Conservation (phyloP, 768 basidiomycete species). For the Boletus rubescentipes region DNA sequence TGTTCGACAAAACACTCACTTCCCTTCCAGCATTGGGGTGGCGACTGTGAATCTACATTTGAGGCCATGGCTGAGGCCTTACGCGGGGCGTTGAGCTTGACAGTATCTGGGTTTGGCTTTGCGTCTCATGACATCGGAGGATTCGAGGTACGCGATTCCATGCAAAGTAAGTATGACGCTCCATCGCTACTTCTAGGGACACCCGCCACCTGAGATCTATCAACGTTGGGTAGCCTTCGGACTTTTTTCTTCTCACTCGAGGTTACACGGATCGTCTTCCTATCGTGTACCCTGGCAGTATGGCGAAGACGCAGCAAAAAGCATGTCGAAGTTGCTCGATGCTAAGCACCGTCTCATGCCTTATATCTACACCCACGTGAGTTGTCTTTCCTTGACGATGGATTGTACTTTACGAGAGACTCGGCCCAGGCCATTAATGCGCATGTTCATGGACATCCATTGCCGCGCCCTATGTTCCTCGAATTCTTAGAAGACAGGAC, state of each 20-base stretch:
- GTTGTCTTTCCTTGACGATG: conserved; percentile 11
- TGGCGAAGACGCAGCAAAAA: conserved; percentile 65
- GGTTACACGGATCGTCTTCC: conserved; percentile 69
- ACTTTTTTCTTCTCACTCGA: conserved; percentile 72
- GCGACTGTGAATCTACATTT: conserved; percentile 75
- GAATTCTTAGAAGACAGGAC: conserved; percentile 61
- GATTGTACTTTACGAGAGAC: not conserved
- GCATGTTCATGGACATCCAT: conserved; percentile 50
- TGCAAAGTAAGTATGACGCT: not conserved
- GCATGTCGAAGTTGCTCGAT: conserved; percentile 60
- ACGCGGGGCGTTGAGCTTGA: conserved; percentile 64
- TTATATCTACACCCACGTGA: conserved; percentile 59
- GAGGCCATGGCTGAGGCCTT: conserved; percentile 78
- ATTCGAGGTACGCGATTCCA: conserved; percentile 50
- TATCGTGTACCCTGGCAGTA: conserved; percentile 80
- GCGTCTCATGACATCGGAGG: conserved; percentile 78
- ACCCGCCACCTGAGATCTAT: conserved; percentile 66
- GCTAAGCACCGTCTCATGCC: conserved; percentile 74
- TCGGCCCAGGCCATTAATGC: conserved; percentile 50
- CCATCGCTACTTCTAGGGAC: conserved; percentile 41
- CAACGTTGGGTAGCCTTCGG: conserved; percentile 79
- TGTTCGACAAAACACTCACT: not conserved
- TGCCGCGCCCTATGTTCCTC: conserved; percentile 66
- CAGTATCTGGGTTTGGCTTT: conserved; percentile 67
- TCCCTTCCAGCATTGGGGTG: conserved; percentile 61